Base-by-base conservation (phyloP, 331 rosid genomes). In the Pyrus hybrid region DNA sequence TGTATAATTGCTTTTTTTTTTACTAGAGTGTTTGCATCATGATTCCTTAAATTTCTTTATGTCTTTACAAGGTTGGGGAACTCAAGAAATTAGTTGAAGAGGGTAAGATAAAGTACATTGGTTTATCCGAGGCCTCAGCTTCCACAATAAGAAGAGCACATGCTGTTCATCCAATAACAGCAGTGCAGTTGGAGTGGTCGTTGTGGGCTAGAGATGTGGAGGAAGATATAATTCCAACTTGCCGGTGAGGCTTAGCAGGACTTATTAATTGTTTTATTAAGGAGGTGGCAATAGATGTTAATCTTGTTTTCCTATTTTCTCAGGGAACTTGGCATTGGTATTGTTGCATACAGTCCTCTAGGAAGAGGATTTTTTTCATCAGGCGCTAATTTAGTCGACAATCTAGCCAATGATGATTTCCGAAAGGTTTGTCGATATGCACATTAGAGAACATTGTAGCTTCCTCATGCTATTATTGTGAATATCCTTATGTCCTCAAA, bases 281-380 rank as follows among this genome's bases (percentile, higher is more conserved):
- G 58, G 20, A 7, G 26, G 22, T 54, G 20, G 32, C n/a, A 22
- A 1, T 30, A 25, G 26, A 25, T 62, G 32, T 30, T 25, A 62
- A 62, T 25, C 22, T 75, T 1, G 25, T 23, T 6, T 30, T 49
- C 26, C 22, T 25, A 11, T 33, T 23, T 37, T 47, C 61, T 43
- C 72, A 88, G 96, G 79, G 93, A 88, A 76, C 96, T 91, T 51
- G 96, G 90, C 65, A 88, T 91, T 70, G 93, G 93, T 64, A 91
- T 91, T 68, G 91, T 88, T 60, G 85, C 90, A 2, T 91, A 88
- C 74, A 88, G 96, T 81, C 96, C 90, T 80, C 93, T 91, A 32
- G 96, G 93, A 35, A 32, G 85, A 76, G 93, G 96, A 23, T 91
- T 88, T 87, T 81, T 88, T 5, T 80, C 93, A 12, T 79, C 83